phyloP scores from a whole-genome alignment of 352 stramenopile species.

The Phytophthora brassicae region DNA sequence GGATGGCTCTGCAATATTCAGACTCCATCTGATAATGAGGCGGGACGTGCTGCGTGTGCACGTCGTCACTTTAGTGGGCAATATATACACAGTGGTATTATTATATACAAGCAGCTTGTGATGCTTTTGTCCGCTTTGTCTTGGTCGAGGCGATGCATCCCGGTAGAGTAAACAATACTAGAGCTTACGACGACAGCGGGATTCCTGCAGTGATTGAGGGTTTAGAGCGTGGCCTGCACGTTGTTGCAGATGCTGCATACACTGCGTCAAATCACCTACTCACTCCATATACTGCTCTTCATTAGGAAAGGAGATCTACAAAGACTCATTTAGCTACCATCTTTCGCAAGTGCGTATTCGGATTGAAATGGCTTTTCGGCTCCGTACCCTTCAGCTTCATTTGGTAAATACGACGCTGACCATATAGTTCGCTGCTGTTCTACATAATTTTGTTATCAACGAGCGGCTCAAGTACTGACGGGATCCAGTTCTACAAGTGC shows the following conservation, averaged over 20 bases:
- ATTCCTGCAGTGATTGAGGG: not conserved
- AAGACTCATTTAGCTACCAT: not conserved
- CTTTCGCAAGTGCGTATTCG: not conserved
- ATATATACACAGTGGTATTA: slow-evolving; percentile 3
- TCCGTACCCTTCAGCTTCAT: not conserved
- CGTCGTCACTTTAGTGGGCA: slow-evolving; percentile 10
- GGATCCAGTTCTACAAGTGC: not conserved
- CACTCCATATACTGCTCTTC: slow-evolving; percentile 1
- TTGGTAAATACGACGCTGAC: not conserved
- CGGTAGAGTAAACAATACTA: not conserved
- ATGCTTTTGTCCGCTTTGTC: slow-evolving; percentile 6
- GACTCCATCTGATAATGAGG: not conserved
- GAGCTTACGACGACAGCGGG: not conserved
- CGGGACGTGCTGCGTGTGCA: not conserved
- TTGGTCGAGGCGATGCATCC: slow-evolving; percentile 11
- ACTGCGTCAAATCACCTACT: not conserved
- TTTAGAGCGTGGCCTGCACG: not conserved
- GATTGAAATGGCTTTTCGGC: not conserved
- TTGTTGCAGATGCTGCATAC: slow-evolving; percentile 5
- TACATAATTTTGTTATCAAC: not conserved
- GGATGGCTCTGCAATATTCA: slow-evolving; percentile 11
- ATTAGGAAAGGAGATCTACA: not conserved
- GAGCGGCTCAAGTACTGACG: not conserved
- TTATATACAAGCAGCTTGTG: slow-evolving; percentile 4
- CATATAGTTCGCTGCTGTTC: not conserved